phyloP scores from a whole-genome alignment of 352 stramenopile genomes.

The Pythium guiyangense region DNA sequence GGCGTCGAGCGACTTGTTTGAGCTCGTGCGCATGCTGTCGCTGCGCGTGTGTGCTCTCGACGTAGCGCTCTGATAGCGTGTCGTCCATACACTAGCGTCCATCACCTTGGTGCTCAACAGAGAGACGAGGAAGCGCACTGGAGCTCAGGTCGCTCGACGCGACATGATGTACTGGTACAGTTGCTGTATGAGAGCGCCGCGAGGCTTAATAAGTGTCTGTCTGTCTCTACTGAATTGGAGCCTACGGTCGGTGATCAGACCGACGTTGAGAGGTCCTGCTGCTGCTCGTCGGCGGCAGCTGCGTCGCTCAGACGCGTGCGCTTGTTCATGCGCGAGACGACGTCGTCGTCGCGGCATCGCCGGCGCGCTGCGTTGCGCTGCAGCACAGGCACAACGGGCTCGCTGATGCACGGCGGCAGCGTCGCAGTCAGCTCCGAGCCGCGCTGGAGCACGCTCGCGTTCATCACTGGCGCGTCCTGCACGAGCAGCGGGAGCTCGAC shows the following conservation, averaged over 20 bases:
- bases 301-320: conserved; percentile 41
- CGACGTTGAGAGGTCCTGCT: conserved; percentile 55
- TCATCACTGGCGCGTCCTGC: conserved; percentile 63
- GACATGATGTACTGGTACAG: too few species aligned
- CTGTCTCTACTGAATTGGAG: conserved; percentile 22
- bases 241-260: conserved; percentile 12
- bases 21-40: conserved; percentile 61
- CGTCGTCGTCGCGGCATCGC: conserved; percentile 46
- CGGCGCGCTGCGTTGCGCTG: conserved; percentile 60
- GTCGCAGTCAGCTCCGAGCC: conserved; percentile 27
- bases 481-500: conserved; percentile 49
- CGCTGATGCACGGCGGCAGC: conserved; percentile 51
- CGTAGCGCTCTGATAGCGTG: too few species aligned
- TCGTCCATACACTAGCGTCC: too few species aligned
- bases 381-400: conserved; percentile 66
- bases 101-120: too few species aligned
- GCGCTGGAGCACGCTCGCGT: conserved; percentile 72
- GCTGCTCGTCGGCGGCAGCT: conserved; percentile 28
- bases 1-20: conserved; percentile 58
- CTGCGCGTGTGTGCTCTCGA: conserved; percentile 27
- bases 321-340: conserved; percentile 37
- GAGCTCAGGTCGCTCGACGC: too few species aligned
- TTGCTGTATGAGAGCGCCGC: neutral
- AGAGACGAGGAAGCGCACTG: too few species aligned
- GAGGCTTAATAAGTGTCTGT: too few species aligned